These are phyloP conservation scores for Arthrobotrys entomopaga DNA, from an alignment of 2,329 filamentous ascomycete genomes.

Conservation along the genomic window DNA sequence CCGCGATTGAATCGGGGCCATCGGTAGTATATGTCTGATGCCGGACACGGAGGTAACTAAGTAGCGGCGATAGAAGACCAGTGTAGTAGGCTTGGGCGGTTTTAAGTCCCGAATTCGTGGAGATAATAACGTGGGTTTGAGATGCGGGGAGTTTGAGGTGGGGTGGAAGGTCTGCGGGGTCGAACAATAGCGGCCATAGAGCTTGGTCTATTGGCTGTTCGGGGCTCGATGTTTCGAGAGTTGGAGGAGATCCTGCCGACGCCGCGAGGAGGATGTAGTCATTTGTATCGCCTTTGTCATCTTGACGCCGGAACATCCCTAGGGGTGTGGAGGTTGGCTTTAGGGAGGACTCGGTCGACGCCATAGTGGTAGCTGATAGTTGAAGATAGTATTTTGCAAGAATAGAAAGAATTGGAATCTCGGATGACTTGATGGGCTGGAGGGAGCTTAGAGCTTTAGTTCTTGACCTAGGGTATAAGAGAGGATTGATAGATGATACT, in stretches of 20 bases:
- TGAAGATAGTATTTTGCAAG: background rate
- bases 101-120: constrained; percentile 47
- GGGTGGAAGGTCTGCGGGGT: constrained; percentile 45
- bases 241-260: constrained; percentile 35
- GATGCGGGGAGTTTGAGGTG: constrained; percentile 51
- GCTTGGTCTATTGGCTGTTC: constrained; percentile 32
- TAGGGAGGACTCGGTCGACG: constrained; percentile 19
- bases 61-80: constrained; percentile 40
- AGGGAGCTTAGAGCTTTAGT: too few species aligned
- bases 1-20: constrained; percentile 36
- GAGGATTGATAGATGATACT: background rate
- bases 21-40: constrained; percentile 36
- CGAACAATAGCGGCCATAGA: constrained; percentile 34
- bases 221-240: constrained; percentile 36
- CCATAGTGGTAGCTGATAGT: constrained; percentile 12
- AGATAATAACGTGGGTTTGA: constrained; percentile 47
- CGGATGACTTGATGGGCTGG: too few species aligned
- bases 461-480: too few species aligned
- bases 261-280: constrained; percentile 40
- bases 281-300: constrained; percentile 16
- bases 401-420: too few species aligned
- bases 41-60: constrained; percentile 35
- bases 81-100: constrained; percentile 39
- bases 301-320: constrained; percentile 39
- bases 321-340: constrained; percentile 34